Base-by-base conservation (phyloP, 306 rosid species). In the Pueraria montana region DNA sequence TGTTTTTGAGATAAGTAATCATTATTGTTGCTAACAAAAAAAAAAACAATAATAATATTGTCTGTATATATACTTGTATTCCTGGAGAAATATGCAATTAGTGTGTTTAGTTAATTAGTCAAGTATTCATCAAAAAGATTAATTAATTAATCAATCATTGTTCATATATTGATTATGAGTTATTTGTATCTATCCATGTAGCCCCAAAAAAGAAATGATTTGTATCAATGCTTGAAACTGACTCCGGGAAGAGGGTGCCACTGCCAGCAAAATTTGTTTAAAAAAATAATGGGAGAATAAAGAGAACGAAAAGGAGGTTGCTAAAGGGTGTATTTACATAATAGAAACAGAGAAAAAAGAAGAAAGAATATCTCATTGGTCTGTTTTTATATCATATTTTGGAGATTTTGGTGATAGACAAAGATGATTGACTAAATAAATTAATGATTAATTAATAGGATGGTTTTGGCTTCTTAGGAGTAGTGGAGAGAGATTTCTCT, bases 211-310 rank as follows among this genome's bases (percentile, higher is more conserved):
- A 61, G 65, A 69, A 50, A 76, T 71, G 30, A 71, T 84, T 27
- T 48, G 84, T 48, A 38, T 66, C 42, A 38, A 75, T 73, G 68
- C 45, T 67, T 76, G 78, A 38, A 43, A 75, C 84, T 16, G 72
- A 56, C 63, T 55, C 45, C 5, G 3, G 63, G 30, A 77, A 58
- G 82, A 84, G 74, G 81, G 61, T 46, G 74, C 42, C 82, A 61
- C 76, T 48, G 89, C 84, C 89, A 83, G 87, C 89, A 75, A 82
- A 72, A 58, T 27, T 65, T 72, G 16, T 66, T n/a, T 73, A 18
- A 21, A 27, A 13, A 68, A 85, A 49, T 30, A 48, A 2, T 59
- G 30, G 45, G 52, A 75, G 45, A 72, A 72, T 59, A 20, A 46
- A 72, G 45, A 23, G 63, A 46, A 20, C 24, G 23, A 49, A 62